Base-by-base conservation (phyloP, 768 basidiomycete species). In the Chalciporus chontae region DNA sequence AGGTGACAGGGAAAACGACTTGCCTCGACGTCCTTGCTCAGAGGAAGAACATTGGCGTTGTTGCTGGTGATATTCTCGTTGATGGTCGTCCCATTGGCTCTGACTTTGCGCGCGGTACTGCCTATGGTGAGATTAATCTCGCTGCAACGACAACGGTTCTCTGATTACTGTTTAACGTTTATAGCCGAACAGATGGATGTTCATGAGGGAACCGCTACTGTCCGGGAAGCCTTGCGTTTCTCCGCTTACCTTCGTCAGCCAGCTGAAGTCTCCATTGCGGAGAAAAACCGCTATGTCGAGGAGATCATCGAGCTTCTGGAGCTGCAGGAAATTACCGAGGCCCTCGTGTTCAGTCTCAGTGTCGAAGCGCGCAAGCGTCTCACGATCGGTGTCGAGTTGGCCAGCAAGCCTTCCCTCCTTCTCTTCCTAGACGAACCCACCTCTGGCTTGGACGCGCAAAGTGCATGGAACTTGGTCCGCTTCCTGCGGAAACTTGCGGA, bases 201-300 rank as follows among this genome's bases (percentile, higher is more conserved):
- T 0, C 92, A 94, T 68, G 75, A 86, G 17, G 77, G 81, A 21
- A 81, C 83, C 8, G 69, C 81, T 2, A 93, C 89, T 7, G 90
- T 94, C 13, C 79, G 87, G 23, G 89, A 94, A 60, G 89, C 90
- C 1, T 71, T 94, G 8, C 68, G 80, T 36, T 86, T 90, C 69
- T 92, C 90, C 1, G 91, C 90, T 3, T 80, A 77, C 45, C 72
- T 93, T 29, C 84, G 90, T 29, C 91, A 92, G 62, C 88, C 88
- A 0, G 63, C 74, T 1, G 73, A 75, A 1, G 83, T 90, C 3
- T 71, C 87, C 1, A 57, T 75, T 17, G 70, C 71, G 0, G 90
- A 93, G 68, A 93, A 92, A 65, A 80, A 87, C 61, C 84, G 78
- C 8, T 91, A 91, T 43, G 77, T 79, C 32, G 77, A 80, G 61